Percentiles rank a stretch among this genome's conserved stretches.
Conservation (phyloP, 2,329 filamentous ascomycete species). For the Xylariales sp. region DNA sequence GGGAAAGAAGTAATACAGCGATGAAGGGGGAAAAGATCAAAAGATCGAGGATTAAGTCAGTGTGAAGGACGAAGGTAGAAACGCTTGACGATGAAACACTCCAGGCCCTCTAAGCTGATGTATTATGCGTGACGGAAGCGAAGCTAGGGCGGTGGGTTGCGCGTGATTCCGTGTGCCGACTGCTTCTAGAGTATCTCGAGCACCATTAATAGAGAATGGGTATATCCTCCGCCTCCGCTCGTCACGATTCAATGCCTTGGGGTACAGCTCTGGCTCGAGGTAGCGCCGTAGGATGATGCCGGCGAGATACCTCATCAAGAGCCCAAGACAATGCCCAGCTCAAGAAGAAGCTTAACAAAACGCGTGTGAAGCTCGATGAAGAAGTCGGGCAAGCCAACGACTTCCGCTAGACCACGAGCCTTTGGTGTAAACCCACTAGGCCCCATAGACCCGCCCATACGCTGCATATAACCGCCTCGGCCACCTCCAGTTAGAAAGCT, state of each 20-base stretch:
- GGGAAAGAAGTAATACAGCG: slow-evolving; percentile 12
- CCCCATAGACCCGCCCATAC: slow-evolving; percentile 66
- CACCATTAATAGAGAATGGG: slow-evolving; percentile 17
- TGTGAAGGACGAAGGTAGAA: not conserved
- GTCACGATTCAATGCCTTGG: not conserved
- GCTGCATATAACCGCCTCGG: slow-evolving; percentile 63
- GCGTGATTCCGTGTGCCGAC: not conserved
- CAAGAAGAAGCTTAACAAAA: slow-evolving; percentile 72
- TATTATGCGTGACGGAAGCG: slow-evolving; percentile 1
- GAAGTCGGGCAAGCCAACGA: slow-evolving; percentile 74
- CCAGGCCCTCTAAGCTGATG: not conserved
- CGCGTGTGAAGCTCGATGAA: slow-evolving; percentile 74
- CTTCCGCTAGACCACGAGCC: slow-evolving; percentile 71
- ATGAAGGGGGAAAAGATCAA: not conserved
- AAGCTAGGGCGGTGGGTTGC: not conserved
- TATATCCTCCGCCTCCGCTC: slow-evolving; percentile 30
- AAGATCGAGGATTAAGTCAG: slow-evolving; percentile 2
- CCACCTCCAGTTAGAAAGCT: slow-evolving; percentile 68
- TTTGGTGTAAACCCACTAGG: slow-evolving; percentile 67
- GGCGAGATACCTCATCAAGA: slow-evolving; percentile 50
- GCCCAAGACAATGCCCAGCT: slow-evolving; percentile 66
- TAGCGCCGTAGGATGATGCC: not conserved
- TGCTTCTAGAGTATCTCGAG: slow-evolving; percentile 15
- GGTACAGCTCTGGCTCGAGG: not conserved
- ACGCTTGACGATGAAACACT: not conserved